Evolutionary conservation across 2,329 filamentous ascomycete species (phyloP).

Genomic region (Aureobasidium sp.): DNA sequence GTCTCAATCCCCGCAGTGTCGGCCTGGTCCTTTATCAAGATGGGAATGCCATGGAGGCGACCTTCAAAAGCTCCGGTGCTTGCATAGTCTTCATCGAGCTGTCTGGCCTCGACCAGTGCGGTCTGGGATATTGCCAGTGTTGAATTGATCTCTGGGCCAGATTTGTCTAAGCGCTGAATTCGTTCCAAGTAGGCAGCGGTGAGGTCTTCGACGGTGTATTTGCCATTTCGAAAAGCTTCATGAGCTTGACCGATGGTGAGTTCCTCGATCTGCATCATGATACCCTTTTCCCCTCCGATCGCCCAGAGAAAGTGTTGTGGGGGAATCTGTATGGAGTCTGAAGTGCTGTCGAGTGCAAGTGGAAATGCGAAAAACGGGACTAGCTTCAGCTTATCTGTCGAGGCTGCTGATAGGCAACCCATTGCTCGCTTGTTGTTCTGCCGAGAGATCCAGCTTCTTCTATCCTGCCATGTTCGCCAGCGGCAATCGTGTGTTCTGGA

Average conservation of each 20-base stretch:
- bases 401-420: no score
- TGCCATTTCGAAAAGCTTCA: constrained; percentile 30
- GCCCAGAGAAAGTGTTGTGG: no score
- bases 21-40: constrained; percentile 12
- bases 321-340: no score
- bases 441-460: no score
- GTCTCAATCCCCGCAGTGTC: constrained; percentile 8
- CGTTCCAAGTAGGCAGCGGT: background rate
- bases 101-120: background rate
- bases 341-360: no score
- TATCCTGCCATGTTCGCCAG: no score
- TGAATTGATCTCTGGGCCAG: constrained; percentile 1
- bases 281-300: no score
- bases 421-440: no score
- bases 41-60: constrained; percentile 7
- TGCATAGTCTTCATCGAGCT: background rate
- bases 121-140: constrained; percentile 3
- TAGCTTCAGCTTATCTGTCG: no score
- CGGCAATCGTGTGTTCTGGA: no score
- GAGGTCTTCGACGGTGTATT: constrained; percentile 14
- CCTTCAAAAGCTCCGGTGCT: background rate
- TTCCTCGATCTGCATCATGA: background rate
- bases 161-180: background rate
- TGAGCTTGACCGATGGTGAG: constrained; percentile 18
- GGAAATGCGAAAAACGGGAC: no score